These are phyloP conservation scores for Geosmithia putterillii DNA, from an alignment of 2,329 filamentous ascomycete genomes.

Conservation along the genomic window DNA sequence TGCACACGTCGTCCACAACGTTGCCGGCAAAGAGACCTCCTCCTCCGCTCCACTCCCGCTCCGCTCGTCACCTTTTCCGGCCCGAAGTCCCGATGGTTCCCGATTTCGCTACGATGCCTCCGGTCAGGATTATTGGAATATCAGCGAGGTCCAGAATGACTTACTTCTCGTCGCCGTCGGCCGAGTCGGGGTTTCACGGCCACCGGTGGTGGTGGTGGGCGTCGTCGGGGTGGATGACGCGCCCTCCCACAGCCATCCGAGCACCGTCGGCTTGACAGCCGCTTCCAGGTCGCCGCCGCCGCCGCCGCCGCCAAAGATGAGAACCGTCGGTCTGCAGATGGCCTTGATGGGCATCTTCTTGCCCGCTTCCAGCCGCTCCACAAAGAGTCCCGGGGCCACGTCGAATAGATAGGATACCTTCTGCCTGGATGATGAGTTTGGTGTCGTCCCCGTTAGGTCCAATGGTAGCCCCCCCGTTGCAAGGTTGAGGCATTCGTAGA, in stretches of 20 bases:
- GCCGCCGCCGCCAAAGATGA: constrained; percentile 15
- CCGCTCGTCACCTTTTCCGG: neutral
- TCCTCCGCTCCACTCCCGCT: neutral
- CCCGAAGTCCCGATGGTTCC: neutral
- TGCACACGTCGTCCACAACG: neutral
- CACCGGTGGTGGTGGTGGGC: no score
- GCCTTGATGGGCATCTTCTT: constrained; percentile 18
- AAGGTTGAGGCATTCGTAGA: constrained; percentile 23
- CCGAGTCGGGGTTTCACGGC: neutral
- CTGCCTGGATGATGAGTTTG: constrained; percentile 13
- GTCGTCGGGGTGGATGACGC: constrained; percentile 4
- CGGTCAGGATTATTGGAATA: neutral
- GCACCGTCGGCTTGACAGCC: constrained; percentile 15
- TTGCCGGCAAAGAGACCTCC: neutral
- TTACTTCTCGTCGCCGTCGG: constrained; percentile 1
- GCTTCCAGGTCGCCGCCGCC: constrained; percentile 2
- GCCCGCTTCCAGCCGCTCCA: constrained; percentile 19
- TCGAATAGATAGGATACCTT: constrained; percentile 22
- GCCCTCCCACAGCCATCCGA: constrained; percentile 20
- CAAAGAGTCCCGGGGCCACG: constrained; percentile 21
- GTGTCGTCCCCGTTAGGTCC: constrained; percentile 15
- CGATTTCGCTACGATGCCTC: neutral
- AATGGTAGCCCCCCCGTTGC: constrained; percentile 15
- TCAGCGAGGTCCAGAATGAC: neutral
- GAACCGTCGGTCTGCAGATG: constrained; percentile 19